Percentiles rank a stretch among this genome's conserved stretches.
Evolutionary conservation across 176 grass and related monocot genomes (phyloP).

Genomic region (Oryza brachyantha): DNA sequence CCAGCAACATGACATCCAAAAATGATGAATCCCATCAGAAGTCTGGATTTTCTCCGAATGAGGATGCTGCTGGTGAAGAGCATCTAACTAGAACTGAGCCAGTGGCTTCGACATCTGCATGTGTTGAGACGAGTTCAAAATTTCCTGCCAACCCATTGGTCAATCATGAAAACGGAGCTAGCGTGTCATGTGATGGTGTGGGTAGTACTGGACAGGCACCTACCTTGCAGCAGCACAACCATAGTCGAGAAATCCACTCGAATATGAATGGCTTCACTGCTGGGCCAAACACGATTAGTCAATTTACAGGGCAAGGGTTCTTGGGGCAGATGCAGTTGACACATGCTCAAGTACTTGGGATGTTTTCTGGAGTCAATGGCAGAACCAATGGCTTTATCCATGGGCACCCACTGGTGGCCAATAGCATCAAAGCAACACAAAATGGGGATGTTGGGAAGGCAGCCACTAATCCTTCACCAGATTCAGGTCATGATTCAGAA

Average conservation of each 20-base stretch:
- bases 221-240: constrained; percentile 23
- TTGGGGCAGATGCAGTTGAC: constrained; percentile 50
- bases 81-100: constrained; percentile 29
- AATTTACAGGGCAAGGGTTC: constrained; percentile 31
- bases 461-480: constrained; percentile 3
- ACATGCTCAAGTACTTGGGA: constrained; percentile 42
- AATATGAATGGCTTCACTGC: constrained; percentile 40
- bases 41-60: constrained; percentile 27
- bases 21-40: constrained; percentile 10
- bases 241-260: constrained; percentile 23
- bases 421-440: constrained; percentile 19
- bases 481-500: constrained; percentile 22
- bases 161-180: constrained; percentile 34
- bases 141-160: constrained; percentile 15
- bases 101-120: constrained; percentile 34
- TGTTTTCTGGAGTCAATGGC: constrained; percentile 50
- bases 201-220: background rate
- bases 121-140: constrained; percentile 22
- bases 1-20: constrained; percentile 16
- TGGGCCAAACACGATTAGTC: constrained; percentile 12
- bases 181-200: constrained; percentile 28
- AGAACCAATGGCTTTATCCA: constrained; percentile 44
- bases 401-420: constrained; percentile 15
- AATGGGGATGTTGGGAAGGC: constrained; percentile 31
- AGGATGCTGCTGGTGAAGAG: constrained; percentile 26